Base-by-base conservation (phyloP, 257 asterid genomes). In the Mentha longifolia region DNA sequence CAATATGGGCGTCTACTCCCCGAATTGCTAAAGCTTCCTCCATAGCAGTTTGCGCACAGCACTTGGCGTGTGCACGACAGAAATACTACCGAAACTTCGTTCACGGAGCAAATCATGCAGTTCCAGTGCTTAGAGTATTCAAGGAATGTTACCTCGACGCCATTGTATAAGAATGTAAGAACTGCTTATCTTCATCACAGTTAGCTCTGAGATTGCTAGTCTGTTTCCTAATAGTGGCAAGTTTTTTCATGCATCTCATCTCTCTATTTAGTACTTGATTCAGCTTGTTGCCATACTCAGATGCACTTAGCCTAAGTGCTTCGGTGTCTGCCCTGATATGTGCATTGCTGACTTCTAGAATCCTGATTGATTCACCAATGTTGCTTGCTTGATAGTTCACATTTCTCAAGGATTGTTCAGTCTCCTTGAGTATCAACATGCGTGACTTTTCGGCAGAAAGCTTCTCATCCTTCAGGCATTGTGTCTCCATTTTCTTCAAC, bases 251-350 rank as follows among this genome's bases (percentile, higher is more conserved):
- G 35, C 46, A 64, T 59, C 22, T 74, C 64, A 42, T 64, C 43
- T 64, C 77, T 51, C 74, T 69, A n/a, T 65, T 57, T 31, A 78
- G n/a, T 20, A 64, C 56, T n/a, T 9, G 70, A 54, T 70, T 60
- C 67, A 74, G 47, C 4, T 65, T 16, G 7, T 45, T 51, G 3
- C 62, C 46, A 3, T 74, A 69, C 60, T 74, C 73, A 19, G 74
- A 64, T 59, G 64, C 69, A 30, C 47, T 37, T 43, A 78, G 46
- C 62, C 61, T 74, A 20, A 71, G 47, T 74, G 74, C 83, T 78
- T 74, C 73, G 3, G 55, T 69, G 9, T 69, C 74, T 6, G 79
- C 79, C 39, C 61, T 60, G 47, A 74, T 50, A 22, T 28, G 61
- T 0, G 76, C 73, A 57, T 46, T 70, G 50, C 9, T 16, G 1